Evolutionary conservation across 345 rosid genomes (phyloP), one percentile per base, ranked within the genome.

Genomic region (Eucalyptus pauciflora): DNA sequence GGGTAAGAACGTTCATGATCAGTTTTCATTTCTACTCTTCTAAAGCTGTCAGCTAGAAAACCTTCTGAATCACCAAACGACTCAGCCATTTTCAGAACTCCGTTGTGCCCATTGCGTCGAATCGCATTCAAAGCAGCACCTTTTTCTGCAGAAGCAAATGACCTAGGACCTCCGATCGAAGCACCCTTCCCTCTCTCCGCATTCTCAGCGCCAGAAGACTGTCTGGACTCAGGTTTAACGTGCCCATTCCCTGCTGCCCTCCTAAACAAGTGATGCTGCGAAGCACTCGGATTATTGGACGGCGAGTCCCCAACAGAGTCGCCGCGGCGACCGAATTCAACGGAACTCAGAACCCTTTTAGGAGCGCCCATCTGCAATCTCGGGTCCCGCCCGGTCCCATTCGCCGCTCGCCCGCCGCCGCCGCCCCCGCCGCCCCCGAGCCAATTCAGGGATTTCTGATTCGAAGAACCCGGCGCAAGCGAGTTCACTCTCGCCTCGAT

Each of bases 171-270:
- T 85, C 92, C 91, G 56, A 87, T 51, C 67, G 81, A 90, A 31
- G 71, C 87, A 83, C 89, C 89, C 89, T 94, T 94, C 88, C 93
- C 94, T 90, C 91, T 94, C 91, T 91, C 94, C 88, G 31, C 41
- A 49, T 87, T 88, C 50, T 88, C 91, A 79, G 89, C 91, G 88
- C 89, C 89, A 86, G 37, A 85, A 79, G 90, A 88, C 56, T 87
- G 89, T 86, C 88, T 86, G 89, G 51, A 58, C 45, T 89, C 94
- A 85, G 87, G 89, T 87, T 88, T 91, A 79, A 83, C 58, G 91
- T 88, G 90, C 90, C 89, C 90, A n/a, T 86, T 93, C 86, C 79
- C 86, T 24, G 86, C 81, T 1, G 91, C 17, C 89, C 90, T 96
- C 93, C 97, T 94, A 88, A 93, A 94, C 88, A 94, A 88, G 86